A percentile compares a stretch with the other conserved stretches of the same genome.
These are phyloP conservation scores for Austroboletus novae-zelandiae DNA, from an alignment of 1,284 basidiomycete species.

Conservation along the genomic window DNA sequence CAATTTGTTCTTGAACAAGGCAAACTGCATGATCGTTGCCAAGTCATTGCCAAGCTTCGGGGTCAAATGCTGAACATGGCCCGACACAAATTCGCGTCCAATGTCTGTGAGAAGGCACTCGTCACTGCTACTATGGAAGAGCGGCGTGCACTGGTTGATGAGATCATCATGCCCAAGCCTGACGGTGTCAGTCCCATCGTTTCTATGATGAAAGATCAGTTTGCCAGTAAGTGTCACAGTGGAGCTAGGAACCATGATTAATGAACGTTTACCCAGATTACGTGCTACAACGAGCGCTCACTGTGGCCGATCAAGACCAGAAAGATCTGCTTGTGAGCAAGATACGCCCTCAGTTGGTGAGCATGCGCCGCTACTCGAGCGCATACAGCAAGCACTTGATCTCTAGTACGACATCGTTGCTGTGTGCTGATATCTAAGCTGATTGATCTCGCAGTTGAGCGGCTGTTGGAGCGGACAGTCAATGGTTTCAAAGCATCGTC, in stretches of 20 bases:
- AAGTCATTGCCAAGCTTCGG: constrained; percentile 71
- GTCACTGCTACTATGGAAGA: constrained; percentile 62
- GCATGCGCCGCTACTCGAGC: constrained; percentile 69
- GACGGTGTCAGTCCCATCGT: constrained; percentile 65
- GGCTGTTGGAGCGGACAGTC: constrained; percentile 51
- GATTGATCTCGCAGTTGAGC: constrained; percentile 52
- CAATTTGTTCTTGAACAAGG: constrained; percentile 92
- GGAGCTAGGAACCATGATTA: constrained; percentile 1
- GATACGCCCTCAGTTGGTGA: constrained; percentile 65
- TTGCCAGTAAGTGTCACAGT: constrained; percentile 64
- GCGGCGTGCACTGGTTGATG: constrained; percentile 71
- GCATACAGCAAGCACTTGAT: constrained; percentile 77
- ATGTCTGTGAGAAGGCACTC: constrained; percentile 94
- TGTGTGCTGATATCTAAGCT: constrained; percentile 2
- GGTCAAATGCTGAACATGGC: constrained; percentile 81
- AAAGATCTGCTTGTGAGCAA: constrained; percentile 59
- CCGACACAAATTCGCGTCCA: constrained; percentile 94
- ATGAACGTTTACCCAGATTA: constrained; percentile 53
- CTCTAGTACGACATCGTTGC: constrained; percentile 56
- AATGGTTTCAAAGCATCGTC: constrained; percentile 23
- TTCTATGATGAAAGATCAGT: constrained; percentile 90
- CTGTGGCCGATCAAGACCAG: constrained; percentile 71
- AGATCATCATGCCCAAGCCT: constrained; percentile 69
- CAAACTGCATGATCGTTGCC: constrained; percentile 62
- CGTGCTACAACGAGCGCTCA: constrained; percentile 75